Evolutionary conservation across 2,329 filamentous ascomycete species (phyloP).

Genomic region (Cytospora piceae): DNA sequence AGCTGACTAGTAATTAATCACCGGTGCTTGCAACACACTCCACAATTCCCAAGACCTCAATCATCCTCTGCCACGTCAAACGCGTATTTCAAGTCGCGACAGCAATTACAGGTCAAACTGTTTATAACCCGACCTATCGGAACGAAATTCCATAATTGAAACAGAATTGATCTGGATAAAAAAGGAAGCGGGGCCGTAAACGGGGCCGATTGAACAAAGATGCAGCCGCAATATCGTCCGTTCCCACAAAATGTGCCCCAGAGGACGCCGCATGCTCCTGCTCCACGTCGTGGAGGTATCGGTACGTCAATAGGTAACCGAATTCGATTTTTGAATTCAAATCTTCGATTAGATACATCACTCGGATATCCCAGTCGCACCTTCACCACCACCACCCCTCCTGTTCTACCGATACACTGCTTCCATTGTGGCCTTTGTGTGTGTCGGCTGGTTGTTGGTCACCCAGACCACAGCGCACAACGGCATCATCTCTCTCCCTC

Average conservation of each 20-base stretch:
- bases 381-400: conserved; percentile 9
- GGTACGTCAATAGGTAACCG: conserved; percentile 44
- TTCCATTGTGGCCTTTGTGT: conserved; percentile 7
- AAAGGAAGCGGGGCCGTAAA: conserved; percentile 17
- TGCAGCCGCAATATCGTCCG: conserved; percentile 57
- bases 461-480: conserved; percentile 3
- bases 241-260: conserved; percentile 56
- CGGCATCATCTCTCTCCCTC: not conserved
- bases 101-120: not conserved
- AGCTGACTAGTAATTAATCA: too few species aligned
- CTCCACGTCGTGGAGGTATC: conserved; percentile 57
- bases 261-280: conserved; percentile 52
- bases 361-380: conserved; percentile 9
- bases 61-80: conserved; percentile 27
- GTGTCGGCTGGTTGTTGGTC: conserved; percentile 6
- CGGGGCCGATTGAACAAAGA: conserved; percentile 39
- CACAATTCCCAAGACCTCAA: conserved; percentile 12
- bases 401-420: conserved; percentile 18
- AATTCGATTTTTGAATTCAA: conserved; percentile 25
- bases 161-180: conserved; percentile 3
- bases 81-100: conserved; percentile 20
- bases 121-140: conserved; percentile 11
- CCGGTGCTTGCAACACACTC: not conserved
- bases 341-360: not conserved
- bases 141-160: conserved; percentile 12